Evolutionary conservation across 768 basidiomycete genomes (phyloP), one percentile per base, ranked within the genome.

Genomic region (Lentinula sp.): DNA sequence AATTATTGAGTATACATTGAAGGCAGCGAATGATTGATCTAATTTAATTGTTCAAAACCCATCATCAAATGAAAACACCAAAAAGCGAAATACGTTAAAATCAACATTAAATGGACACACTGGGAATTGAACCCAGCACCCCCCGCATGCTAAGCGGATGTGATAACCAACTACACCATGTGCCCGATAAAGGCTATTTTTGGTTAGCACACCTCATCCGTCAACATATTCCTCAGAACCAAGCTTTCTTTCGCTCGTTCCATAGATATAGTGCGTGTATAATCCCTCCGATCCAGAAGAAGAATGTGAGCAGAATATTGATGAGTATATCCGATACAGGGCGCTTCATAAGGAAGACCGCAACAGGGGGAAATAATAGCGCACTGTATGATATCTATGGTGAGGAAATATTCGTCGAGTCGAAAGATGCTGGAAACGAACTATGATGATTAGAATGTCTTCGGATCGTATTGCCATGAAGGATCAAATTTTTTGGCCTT

Each of bases 121-220:
- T 67, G 66, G 60, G 60, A 56, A 56, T 56, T 56, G 40, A 56
- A 56, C 55, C 55, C 55, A 43, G 55, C 55, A 56, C 55, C 55
- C 55, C 55, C 55, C 55, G 55, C 55, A 56, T 68, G 64, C 67
- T 68, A 70, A 71, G 69, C 70, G 68, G 68, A 69, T 69, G 68
- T 70, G 69, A 71, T 70, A 71, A 70, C 68, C 68, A 70, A 71
- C 69, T 71, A 71, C 68, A 69, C 70, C 69, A 71, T 69, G 69
- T 64, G 70, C 68, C 69, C 69, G 31, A 43, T 28, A 28, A 28
- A 28, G 28, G 28, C 28, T 28, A 28, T 3, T 32, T 55, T 28
- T 45, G n/a, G 37, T 1, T 39, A 39, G 37, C 1, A 15, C n/a
- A 13, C 10, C 9, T 1, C 8, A 23, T 13, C 21, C 5, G 50